Conservation (phyloP, 176 grass and related monocot genomes). For the Cocos nucifera region DNA sequence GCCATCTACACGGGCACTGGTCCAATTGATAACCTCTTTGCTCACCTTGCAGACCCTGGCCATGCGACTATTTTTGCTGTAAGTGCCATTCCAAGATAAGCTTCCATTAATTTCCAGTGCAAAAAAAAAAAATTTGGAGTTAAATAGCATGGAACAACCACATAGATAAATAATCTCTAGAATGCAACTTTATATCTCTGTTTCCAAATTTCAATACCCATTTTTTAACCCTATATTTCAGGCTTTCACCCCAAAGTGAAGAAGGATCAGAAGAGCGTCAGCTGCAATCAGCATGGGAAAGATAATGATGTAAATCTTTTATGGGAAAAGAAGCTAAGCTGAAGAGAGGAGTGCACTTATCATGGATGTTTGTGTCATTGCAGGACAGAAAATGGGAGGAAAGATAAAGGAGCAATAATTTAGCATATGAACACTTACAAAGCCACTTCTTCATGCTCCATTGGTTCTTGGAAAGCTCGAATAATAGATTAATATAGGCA, state of each 20-base stretch:
- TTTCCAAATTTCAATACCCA: slow-evolving; percentile 1
- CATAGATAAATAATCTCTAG: not conserved
- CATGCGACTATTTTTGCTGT: slow-evolving; percentile 85
- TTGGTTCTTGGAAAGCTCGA: too few species aligned
- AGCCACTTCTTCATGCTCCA: too few species aligned
- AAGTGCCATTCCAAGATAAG: not conserved
- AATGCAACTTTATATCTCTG: not conserved
- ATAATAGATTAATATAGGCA: too few species aligned
- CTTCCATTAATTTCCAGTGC: not conserved
- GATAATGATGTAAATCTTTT: too few species aligned
- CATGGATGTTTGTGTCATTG: too few species aligned
- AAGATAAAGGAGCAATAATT: too few species aligned
- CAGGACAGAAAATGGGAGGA: too few species aligned
- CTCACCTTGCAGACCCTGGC: slow-evolving; percentile 83
- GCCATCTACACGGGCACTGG: slow-evolving; percentile 79
- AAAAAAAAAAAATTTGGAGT: not conserved
- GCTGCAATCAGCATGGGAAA: too few species aligned
- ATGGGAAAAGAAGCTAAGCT: too few species aligned
- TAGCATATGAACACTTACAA: too few species aligned
- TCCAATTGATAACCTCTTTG: slow-evolving; percentile 95
- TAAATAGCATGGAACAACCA: not conserved
- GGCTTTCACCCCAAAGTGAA: slow-evolving; percentile 85
- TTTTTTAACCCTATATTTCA: slow-evolving; percentile 9
- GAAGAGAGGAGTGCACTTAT: too few species aligned
- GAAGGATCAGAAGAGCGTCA: too few species aligned